Conservation (phyloP, 1,139 yeast genomes). For the Kodamaea ohmeri region DNA sequence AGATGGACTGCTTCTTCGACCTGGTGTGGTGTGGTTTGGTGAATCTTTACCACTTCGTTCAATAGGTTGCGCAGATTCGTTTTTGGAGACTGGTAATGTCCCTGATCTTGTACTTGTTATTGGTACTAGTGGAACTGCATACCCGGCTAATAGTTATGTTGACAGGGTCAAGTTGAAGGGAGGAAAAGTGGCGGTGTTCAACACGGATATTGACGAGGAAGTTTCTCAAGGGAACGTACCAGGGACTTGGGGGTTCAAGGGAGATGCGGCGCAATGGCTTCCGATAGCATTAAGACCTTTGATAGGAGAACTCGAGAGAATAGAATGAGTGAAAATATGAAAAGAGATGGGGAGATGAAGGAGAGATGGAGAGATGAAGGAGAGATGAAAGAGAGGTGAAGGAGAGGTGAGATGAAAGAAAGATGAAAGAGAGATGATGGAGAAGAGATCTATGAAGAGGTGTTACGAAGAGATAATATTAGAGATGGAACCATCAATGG, state of each 20-base stretch:
- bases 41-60: slow-evolving; percentile 68
- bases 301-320: slow-evolving; percentile 15
- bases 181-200: slow-evolving; percentile 81
- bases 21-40: slow-evolving; percentile 94
- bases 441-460: neutral
- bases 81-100: slow-evolving; percentile 49
- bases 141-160: slow-evolving; percentile 91
- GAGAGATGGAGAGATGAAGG: neutral
- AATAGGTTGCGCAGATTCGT: slow-evolving; percentile 67
- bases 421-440: neutral
- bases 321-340: too few relatives aligned
- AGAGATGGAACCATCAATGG: too few relatives aligned
- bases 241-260: slow-evolving; percentile 68
- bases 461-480: too few relatives aligned
- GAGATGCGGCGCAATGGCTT: slow-evolving; percentile 73
- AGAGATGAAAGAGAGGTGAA: neutral
- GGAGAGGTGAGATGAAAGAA: neutral
- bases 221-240: slow-evolving; percentile 39
- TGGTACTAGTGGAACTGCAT: slow-evolving; percentile 81
- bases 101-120: slow-evolving; percentile 77
- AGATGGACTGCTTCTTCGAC: slow-evolving; percentile 57
- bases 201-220: slow-evolving; percentile 56
- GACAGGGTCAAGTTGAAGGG: slow-evolving; percentile 71
- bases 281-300: slow-evolving; percentile 65
- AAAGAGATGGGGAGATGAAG: too few relatives aligned